Conservation (phyloP, 306 rosid genomes). For the Lagenaria siceraria region DNA sequence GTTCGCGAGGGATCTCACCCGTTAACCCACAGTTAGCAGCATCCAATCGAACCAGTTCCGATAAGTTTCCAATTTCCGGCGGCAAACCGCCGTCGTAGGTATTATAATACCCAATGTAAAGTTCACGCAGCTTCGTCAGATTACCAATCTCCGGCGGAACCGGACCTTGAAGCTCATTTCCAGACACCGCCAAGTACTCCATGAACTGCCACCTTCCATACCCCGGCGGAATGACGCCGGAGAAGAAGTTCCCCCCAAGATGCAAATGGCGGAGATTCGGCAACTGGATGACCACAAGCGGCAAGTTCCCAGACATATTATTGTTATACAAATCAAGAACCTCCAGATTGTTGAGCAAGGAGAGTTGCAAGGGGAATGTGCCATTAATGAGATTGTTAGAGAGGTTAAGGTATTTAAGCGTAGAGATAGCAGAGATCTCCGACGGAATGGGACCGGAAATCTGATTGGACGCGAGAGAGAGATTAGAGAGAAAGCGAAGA, state of each 20-base stretch:
- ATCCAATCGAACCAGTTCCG: conserved; percentile 61
- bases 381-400: conserved; percentile 70
- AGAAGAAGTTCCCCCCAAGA: conserved; percentile 77
- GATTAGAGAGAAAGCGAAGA: conserved; percentile 44
- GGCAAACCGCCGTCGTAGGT: conserved; percentile 57
- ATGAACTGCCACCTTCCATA: conserved; percentile 45
- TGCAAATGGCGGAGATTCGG: conserved; percentile 73
- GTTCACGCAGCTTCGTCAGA: conserved; percentile 53
- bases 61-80: conserved; percentile 60
- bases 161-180: conserved; percentile 55
- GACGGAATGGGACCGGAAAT: conserved; percentile 61
- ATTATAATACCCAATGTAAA: conserved; percentile 73
- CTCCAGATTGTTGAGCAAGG: conserved; percentile 38
- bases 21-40: conserved; percentile 68
- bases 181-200: conserved; percentile 75
- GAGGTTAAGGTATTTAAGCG: conserved; percentile 48
- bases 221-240: conserved; percentile 73
- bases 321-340: conserved; percentile 80
- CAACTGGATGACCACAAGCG: conserved; percentile 37
- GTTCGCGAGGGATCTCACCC: conserved; percentile 71
- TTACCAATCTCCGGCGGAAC: conserved; percentile 81
- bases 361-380: conserved; percentile 49
- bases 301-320: conserved; percentile 67
- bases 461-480: conserved; percentile 39
- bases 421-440: conserved; percentile 37